Evolutionary conservation across 2,329 filamentous ascomycete genomes (phyloP), one percentile per base, ranked within the genome.

Genomic region (Thelonectria olida): DNA sequence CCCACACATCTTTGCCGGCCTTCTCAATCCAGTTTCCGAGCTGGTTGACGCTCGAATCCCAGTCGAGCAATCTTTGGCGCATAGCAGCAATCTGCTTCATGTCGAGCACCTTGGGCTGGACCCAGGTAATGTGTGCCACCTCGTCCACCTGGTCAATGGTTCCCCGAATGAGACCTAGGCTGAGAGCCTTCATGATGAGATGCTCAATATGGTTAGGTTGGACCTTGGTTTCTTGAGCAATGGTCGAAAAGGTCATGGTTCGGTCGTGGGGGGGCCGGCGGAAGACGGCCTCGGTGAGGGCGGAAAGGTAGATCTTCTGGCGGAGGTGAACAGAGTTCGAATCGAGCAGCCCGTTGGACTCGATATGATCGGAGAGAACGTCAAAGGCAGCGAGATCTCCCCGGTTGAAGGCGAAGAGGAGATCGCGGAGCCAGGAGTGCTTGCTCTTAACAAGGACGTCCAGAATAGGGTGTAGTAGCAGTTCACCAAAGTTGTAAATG

Each of bases 401-500:
- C 47, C 93, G 90, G 83, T 99, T 99, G 84, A 97, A 99, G 60
- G 96, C 94, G 74, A 97, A 96, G 45, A 99, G 88, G n/a, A 99
- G 89, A 42, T 97, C 92, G 65, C 93, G 92, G 66, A 99, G 86
- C 96, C 96, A 99, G 52, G 89, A 84, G 75, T 90, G 86, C 22
- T 90, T 89, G 71, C 90, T 88, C 73, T 84, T 84, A 22, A 76
- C 75, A 53, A 99, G 87, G 19, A 91, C 90, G 74, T 97, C 92
- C 65, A 99, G 89, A 74, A 99, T 97, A 4, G 96, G 96, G 77
- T 99, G 96, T 69, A 99, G 87, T 28, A 99, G 88, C n/a, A 99
- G 90, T 83, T 99, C 96, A 78, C 96, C 96, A 72, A 99, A 99
- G 84, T 99, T 99, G 88, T 99, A 98, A 81, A 98, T 99, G 72